Evolutionary conservation across 208 protist species (phyloP), one percentile per base, ranked within the genome.

Genomic region (Crithidia expoeki): DNA sequence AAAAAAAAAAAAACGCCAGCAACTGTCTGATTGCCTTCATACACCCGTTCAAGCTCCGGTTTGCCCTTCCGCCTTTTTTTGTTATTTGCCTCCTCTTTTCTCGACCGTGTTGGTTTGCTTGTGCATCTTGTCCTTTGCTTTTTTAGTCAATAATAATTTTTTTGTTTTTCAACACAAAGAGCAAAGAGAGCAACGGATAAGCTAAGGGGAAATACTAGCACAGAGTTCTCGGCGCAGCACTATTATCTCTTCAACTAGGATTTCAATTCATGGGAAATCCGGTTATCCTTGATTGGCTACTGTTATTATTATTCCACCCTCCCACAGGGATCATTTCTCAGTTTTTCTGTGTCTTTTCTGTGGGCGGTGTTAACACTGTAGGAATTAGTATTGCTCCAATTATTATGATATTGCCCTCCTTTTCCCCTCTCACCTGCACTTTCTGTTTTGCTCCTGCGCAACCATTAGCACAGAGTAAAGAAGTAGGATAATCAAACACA

Each of bases 51-150:
- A n/a, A 47, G 42, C 42, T 17, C 4, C 47, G 28, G 21, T 30
- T 28, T 30, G 47, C 21, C 21, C 47, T 52, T 30, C 47, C 6
- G 27, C 4, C 38, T 51, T 47, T 44, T 71, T 17, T 42, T 32
- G 50, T 34, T 21, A 6, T n/a, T 1, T 57, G 36, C 23, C 16
- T 46, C 42, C 67, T 46, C 40, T 34, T 61, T 36, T 23, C 6
- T 53, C 53, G 19, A 19, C 25, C 57, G 71, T 36, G 34, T 40
- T 66, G 32, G 34, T 38, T 66, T 50, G n/a, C n/a, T 52, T 70
- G 5, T 34, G 2, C 38, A 36, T 36, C 17, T 64, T 25, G 21
- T 64, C 40, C 40, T 14, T 38, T 32, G 12, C 23, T 19, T 32
- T 27, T 23, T 47, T 47, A 17, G 12, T 28, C 47, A 11, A 23